phyloP scores from a whole-genome alignment of 306 rosid species.

The Canavalia gladiata region DNA sequence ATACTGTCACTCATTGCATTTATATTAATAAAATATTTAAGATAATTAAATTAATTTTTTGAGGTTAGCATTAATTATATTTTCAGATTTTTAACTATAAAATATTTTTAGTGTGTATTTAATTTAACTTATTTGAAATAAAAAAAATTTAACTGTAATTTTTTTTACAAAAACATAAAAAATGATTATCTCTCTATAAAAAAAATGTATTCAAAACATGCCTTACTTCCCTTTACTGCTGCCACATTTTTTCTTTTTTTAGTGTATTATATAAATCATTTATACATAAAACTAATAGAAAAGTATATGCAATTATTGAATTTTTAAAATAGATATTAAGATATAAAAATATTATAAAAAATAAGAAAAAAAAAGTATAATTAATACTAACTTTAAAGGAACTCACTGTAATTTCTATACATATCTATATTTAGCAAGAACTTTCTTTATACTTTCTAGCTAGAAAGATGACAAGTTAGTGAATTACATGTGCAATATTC shows the following conservation, averaged over 20 bases:
- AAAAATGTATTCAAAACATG: no score
- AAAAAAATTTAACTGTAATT: not conserved
- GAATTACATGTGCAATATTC: conserved; percentile 21
- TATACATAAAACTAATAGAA: no score
- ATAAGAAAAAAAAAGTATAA: not conserved
- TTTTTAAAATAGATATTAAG: not conserved
- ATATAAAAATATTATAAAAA: not conserved
- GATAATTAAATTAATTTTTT: no score
- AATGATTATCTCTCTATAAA: no score
- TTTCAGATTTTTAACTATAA: no score
- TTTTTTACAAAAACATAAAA: no score
- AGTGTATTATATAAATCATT: no score
- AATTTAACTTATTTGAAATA: not conserved
- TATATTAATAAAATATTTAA: no score
- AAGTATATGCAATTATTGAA: not conserved
- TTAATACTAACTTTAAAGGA: not conserved
- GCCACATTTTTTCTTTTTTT: no score
- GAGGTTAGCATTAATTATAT: no score
- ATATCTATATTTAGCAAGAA: not conserved
- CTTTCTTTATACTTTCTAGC: not conserved
- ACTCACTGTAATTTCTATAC: not conserved
- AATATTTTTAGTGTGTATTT: no score
- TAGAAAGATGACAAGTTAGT: conserved; percentile 8
- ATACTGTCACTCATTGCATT: no score
- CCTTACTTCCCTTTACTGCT: not conserved